Base-by-base conservation (phyloP, 495 filamentous ascomycete genomes). In the Penicillium subrubescens region DNA sequence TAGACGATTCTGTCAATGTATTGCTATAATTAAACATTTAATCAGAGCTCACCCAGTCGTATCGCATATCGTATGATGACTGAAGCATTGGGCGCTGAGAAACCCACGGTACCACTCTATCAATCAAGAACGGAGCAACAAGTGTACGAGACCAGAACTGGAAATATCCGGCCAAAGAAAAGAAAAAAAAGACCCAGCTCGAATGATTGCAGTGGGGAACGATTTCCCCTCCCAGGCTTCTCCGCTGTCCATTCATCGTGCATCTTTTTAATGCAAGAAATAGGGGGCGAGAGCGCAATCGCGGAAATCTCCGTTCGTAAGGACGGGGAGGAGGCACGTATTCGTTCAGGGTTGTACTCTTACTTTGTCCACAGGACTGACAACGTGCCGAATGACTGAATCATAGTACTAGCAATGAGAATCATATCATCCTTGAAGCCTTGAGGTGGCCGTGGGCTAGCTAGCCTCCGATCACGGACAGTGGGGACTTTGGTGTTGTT, bases 401-500 rank as follows among this genome's bases (percentile, higher is more conserved):
- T 48, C 10, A 48, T 23, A 21, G 43, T 19, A n/a, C n/a, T n/a
- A n/a, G n/a, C n/a, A 6, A 48, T 48, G 15, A 59, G 33, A 46
- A 25, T 46, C 25, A 53, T 57, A 44, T 37, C 19, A 64, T 54
- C 23, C 53, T 46, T 5, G 56, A 61, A 51, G 51, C 60, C 39
- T 44, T 2, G 60, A 66, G 46, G 51, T 63, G 25, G 57, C 53
- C 57, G 60, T 44, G 41, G 57, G 34, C 52, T 25, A 67, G 60
- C 60, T 66, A 66, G 59, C 55, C 67, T 70, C 67, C 70, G 65
- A 67, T 66, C 68, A 66, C 69, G 67, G 67, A 58, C 63, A 37
- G 63, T 66, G 63, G 64, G 64, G 67, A 46, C 50, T 62, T 64
- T 55, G 52, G 50, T 43, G 29, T 54, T 48, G 23, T 48, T 34